These are phyloP conservation scores for Penicillium sp. DNA, from an alignment of 2,329 filamentous ascomycete species.

Conservation along the genomic window DNA sequence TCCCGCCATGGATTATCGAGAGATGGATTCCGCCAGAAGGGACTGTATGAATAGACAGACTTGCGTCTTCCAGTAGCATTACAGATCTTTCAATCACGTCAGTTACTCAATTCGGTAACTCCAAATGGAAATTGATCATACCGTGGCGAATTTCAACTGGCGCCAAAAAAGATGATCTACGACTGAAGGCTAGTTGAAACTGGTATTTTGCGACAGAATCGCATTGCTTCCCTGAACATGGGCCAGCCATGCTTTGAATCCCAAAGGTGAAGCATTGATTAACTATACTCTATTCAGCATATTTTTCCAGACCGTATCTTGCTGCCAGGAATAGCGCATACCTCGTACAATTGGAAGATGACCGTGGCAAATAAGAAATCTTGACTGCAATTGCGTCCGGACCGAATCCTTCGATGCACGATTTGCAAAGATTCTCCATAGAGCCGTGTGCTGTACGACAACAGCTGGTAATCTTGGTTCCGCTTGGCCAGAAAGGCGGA, in stretches of 20 bases:
- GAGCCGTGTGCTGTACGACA: constrained; percentile 19
- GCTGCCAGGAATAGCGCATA: constrained; percentile 3
- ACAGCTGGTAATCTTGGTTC: constrained; percentile 13
- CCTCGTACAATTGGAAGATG: constrained; percentile 24
- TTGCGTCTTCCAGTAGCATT: constrained; percentile 20
- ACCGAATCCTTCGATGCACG: constrained; percentile 14
- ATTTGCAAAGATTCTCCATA: constrained; percentile 19
- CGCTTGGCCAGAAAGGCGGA: constrained; percentile 19
- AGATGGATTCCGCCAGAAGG: constrained; percentile 4
- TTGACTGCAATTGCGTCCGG: constrained; percentile 11
- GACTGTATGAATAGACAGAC: constrained; percentile 14
- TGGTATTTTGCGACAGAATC: constrained; percentile 10
- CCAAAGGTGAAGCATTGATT: constrained; percentile 21
- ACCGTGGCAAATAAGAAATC: constrained; percentile 22
- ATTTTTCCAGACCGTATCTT: neutral
- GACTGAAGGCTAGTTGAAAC: constrained; percentile 2
- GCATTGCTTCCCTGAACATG: constrained; percentile 25
- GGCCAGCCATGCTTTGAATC: constrained; percentile 23
- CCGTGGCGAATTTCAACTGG: constrained; percentile 24
- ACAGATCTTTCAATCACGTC: constrained; percentile 4
- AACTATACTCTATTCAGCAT: constrained; percentile 9
- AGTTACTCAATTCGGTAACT: neutral
- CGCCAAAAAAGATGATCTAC: constrained; percentile 18
- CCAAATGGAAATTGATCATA: neutral
- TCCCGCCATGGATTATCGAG: constrained; percentile 5